phyloP scores from a whole-genome alignment of 257 asterid species.

The Capsicum chinense region DNA sequence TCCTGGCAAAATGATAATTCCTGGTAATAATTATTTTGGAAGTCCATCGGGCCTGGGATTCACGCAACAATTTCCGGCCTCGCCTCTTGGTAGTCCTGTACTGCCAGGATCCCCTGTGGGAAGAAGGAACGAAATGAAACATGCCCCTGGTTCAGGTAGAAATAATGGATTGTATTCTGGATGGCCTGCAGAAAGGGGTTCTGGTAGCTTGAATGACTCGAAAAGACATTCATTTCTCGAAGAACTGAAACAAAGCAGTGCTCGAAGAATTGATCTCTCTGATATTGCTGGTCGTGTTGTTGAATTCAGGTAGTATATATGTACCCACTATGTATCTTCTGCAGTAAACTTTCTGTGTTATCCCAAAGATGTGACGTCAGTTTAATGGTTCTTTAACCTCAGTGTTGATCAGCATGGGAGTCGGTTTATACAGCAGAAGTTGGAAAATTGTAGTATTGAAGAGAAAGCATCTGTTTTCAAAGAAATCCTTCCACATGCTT shows the following conservation, averaged over 20 bases:
- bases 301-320: constrained; percentile 68
- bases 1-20: constrained; percentile 55
- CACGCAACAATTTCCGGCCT: constrained; percentile 62
- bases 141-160: constrained; percentile 57
- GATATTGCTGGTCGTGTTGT: constrained; percentile 71
- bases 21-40: constrained; percentile 59
- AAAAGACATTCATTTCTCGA: constrained; percentile 74
- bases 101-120: constrained; percentile 73
- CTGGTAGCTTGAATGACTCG: constrained; percentile 54
- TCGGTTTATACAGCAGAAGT: constrained; percentile 82
- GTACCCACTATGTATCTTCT: neutral
- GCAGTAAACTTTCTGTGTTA: neutral
- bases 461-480: constrained; percentile 71
- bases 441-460: constrained; percentile 74
- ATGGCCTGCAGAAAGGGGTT: constrained; percentile 72
- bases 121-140: constrained; percentile 58
- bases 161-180: constrained; percentile 57
- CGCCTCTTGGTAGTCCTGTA: constrained; percentile 79
- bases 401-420: constrained; percentile 94
- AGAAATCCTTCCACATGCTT: constrained; percentile 82
- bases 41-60: constrained; percentile 56
- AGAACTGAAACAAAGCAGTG: constrained; percentile 70
- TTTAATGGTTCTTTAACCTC: constrained; percentile 33
- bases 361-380: neutral
- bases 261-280: constrained; percentile 68